phyloP scores from a whole-genome alignment of 176 grass and related monocot species.

The Ensete ventricosum region DNA sequence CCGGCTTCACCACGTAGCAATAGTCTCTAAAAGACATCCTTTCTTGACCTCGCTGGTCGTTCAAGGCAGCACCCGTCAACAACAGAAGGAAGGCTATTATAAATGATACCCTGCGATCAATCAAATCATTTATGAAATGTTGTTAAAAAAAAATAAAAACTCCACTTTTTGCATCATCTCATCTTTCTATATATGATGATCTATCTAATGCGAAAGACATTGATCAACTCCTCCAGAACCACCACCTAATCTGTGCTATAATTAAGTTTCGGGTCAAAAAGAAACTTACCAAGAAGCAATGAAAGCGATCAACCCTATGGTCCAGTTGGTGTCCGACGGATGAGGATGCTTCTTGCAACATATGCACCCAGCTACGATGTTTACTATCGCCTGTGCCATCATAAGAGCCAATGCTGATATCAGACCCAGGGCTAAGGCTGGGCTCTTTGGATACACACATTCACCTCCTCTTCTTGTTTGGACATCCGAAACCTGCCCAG shows the following conservation, averaged over 20 bases:
- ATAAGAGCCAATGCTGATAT: slow-evolving; percentile 63
- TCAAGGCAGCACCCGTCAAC: slow-evolving; percentile 78
- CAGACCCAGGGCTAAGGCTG: slow-evolving; percentile 64
- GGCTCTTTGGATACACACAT: slow-evolving; percentile 82
- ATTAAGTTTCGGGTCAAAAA: neutral
- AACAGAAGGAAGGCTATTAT: slow-evolving; percentile 63
- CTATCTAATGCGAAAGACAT: no score
- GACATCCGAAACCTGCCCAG: slow-evolving; percentile 59
- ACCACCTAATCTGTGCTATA: no score
- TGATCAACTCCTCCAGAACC: no score
- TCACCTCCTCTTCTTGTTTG: slow-evolving; percentile 22
- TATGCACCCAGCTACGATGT: slow-evolving; percentile 75
- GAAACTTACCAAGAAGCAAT: slow-evolving; percentile 78
- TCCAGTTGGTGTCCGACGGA: slow-evolving; percentile 79
- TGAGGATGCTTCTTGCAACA: slow-evolving; percentile 85
- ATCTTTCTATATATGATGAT: no score
- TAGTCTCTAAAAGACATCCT: slow-evolving; percentile 87
- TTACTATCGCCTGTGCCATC: slow-evolving; percentile 74
- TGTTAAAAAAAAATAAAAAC: no score
- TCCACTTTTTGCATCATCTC: no score
- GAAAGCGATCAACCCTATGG: slow-evolving; percentile 75
- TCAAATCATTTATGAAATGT: no score
- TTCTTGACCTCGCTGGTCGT: slow-evolving; percentile 72
- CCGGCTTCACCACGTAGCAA: slow-evolving; percentile 90
- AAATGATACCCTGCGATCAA: slow-evolving; percentile 38